Evolutionary conservation across 805 yeast species (phyloP).

Genomic region (Sungouiella thailandica): DNA sequence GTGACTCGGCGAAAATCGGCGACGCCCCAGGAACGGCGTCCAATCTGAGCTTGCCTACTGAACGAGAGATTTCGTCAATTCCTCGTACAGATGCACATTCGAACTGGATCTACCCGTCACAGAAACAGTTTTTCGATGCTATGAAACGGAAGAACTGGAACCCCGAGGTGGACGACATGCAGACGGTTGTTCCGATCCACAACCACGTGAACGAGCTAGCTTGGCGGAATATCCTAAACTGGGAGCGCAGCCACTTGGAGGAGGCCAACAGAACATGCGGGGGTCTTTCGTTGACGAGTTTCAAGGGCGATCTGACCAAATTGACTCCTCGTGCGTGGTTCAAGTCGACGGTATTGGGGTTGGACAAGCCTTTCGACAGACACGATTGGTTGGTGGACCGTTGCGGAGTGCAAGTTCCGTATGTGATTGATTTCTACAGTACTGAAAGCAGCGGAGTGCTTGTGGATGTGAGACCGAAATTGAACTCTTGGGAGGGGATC

Average conservation of each 20-base stretch:
- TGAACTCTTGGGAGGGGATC: constrained; percentile 76
- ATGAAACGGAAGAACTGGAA: constrained; percentile 89
- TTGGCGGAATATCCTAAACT: constrained; percentile 75
- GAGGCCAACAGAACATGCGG: constrained; percentile 55
- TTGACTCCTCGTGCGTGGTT: constrained; percentile 81
- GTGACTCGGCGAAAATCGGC: constrained; percentile 44
- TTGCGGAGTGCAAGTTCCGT: constrained; percentile 79
- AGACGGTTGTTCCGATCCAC: constrained; percentile 87
- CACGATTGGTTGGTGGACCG: constrained; percentile 92
- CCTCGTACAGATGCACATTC: constrained; percentile 61
- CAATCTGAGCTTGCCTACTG: constrained; percentile 49
- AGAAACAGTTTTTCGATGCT: constrained; percentile 90
- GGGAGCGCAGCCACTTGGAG: constrained; percentile 67
- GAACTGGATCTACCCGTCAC: constrained; percentile 95
- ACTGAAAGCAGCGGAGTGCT: constrained; percentile 49
- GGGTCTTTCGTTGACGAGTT: constrained; percentile 77
- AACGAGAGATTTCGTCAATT: constrained; percentile 73
- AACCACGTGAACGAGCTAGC: constrained; percentile 91
- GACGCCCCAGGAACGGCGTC: constrained; percentile 23
- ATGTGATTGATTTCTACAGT: constrained; percentile 87
- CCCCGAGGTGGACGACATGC: constrained; percentile 80
- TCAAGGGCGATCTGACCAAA: constrained; percentile 83
- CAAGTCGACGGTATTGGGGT: constrained; percentile 61
- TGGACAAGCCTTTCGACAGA: constrained; percentile 83
- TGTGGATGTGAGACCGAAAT: constrained; percentile 88